Base-by-base conservation (phyloP, 202 grass and related monocot species). In the Zizania palustris region DNA sequence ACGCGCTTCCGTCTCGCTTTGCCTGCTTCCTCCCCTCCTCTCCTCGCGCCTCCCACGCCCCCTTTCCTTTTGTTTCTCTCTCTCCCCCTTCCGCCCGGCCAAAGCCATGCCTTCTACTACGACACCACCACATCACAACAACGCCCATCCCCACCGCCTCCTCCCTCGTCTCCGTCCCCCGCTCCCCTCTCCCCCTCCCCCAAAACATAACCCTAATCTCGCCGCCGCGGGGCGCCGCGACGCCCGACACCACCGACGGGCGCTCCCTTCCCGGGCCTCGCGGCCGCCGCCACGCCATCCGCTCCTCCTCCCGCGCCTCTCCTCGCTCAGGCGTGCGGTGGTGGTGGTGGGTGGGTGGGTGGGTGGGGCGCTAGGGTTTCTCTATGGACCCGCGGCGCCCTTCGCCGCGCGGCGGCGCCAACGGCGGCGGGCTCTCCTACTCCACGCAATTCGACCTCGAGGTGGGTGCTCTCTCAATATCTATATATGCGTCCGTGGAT, bases 381-480 rank as follows among this genome's bases (percentile, higher is more conserved):
- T 7, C 19, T 39, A 93, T 97, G 90, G 90, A 90, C 70, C 80
- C 69, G 61, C 95, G 95, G 61, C 89, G 89, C 70, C 81, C 67
- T 45, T 59, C 86, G 69, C 60, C 85, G 90, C 77, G 76, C 75
- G 81, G 71, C 37, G 69, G 21, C 69, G 81, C 81, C 58, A 75
- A 80, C 81, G 76, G 86, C 59, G 80, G 83, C 80, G 81, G 80
- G 36, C 74, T 95, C 45, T 90, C 89, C 38, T 94, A 92, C 77
- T 90, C 89, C 58, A 78, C 83, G 46, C 91, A 95, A 46, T 94
- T 98, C 82, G 88, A 92, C 82, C 88, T 93, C 63, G 28, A 28
- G 28, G 28, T 28, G 28, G 28, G 1, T 28, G 28, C 28, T 28
- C 28, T 28, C 28, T 28, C 28, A 28, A 28, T 28, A 28, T 28